Conservation (phyloP, 2,329 filamentous ascomycete species). For the Trichothecium roseum region DNA sequence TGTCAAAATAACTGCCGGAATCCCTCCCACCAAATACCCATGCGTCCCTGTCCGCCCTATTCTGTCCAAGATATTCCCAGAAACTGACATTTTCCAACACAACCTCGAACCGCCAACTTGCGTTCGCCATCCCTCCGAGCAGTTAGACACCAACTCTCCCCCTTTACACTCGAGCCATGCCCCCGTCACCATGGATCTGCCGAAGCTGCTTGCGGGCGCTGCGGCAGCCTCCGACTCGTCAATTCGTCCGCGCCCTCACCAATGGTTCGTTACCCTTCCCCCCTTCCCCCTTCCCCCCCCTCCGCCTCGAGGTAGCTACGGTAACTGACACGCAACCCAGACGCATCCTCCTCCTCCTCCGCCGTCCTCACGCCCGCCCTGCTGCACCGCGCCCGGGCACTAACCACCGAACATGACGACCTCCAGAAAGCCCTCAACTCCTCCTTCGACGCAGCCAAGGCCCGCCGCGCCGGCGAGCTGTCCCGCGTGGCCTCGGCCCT, state of each 20-base stretch:
- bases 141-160: no score
- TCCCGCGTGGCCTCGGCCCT: slow-evolving; percentile 46
- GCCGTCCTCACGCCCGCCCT: slow-evolving; percentile 41
- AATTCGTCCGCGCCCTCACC: slow-evolving; percentile 19
- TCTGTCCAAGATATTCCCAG: no score
- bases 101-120: no score
- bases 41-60: no score
- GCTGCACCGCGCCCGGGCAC: slow-evolving; percentile 46
- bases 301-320: neutral
- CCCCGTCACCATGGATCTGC: slow-evolving; percentile 23
- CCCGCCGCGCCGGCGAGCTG: slow-evolving; percentile 52
- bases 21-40: no score
- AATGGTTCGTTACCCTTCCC: slow-evolving; percentile 14
- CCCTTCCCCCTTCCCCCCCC: neutral
- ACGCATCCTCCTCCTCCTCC: slow-evolving; percentile 15
- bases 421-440: slow-evolving; percentile 40
- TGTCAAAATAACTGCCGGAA: no score
- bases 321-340: slow-evolving; percentile 7
- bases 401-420: slow-evolving; percentile 46
- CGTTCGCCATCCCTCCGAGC: no score
- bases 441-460: slow-evolving; percentile 45
- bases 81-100: no score
- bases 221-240: slow-evolving; percentile 11
- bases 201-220: slow-evolving; percentile 22
- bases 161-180: slow-evolving; percentile 12